Base-by-base conservation (phyloP, 148 eudicot species). In the Rhododendron vialii region DNA sequence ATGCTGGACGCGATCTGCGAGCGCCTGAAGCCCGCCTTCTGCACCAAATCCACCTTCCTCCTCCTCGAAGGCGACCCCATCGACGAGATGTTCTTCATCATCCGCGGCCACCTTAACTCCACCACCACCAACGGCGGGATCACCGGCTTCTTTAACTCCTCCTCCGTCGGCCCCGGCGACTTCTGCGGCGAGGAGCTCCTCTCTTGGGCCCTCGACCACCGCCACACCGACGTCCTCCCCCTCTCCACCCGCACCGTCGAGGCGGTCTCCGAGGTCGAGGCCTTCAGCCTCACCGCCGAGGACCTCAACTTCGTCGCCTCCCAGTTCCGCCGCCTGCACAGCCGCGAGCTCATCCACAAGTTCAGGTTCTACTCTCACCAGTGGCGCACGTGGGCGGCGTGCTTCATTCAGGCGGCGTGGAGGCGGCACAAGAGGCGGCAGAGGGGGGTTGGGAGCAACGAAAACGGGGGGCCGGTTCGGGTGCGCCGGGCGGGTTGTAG, bases 181-280 rank as follows among this genome's bases (percentile, higher is more conserved):
- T 95, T 95, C 75, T 95, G 98, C 53, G 98, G 98, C 5, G 96
- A 95, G 85, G 98, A 95, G 84, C 91, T 95, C 17, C 90, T 95
- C 8, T 93, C 93, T 0, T 95, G 98, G 98, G 98, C 94, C 0
- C 89, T 95, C 0, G 94, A 91, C 79, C 93, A 93, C 0, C 88
- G 91, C 4, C 92, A 95, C 0, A 86, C 90, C 7, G 85, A 88
- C 30, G 90, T 90, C 88, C 92, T 95, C 20, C 98, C 98, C 1
- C 90, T 93, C 7, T 95, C 96, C 26, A 95, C 98, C 0, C 90
- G 98, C 78, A 94, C 98, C 0, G 96, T 95, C 4, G 91, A 91
- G 51, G 94, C 98, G 33, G 86, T 92, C 5, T 90, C 92, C 0
- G 98, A 95, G 81, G 96, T 95, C 0, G 98, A 95, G 84, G 95